phyloP scores from a whole-genome alignment of 179 eudicot genomes.

The Silene vulgaris region DNA sequence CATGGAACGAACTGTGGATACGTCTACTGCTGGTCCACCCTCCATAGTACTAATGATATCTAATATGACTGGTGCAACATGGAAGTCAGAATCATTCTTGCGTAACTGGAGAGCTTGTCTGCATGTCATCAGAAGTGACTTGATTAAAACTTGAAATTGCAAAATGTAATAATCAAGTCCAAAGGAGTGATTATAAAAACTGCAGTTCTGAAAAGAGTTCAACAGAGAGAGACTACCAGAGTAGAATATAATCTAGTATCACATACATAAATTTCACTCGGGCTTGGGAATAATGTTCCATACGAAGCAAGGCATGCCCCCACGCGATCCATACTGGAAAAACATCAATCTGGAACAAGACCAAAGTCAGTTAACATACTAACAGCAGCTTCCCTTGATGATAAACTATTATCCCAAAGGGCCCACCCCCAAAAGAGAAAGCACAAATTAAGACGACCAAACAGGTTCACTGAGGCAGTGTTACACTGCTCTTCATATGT shows the following conservation, averaged over 20 bases:
- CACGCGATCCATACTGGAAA: constrained; percentile 96
- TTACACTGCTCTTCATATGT: neutral
- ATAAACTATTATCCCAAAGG: neutral
- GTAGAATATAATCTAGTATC: constrained; percentile 11
- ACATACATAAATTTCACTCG: constrained; percentile 93
- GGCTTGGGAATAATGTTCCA: constrained; percentile 98
- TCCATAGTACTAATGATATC: constrained; percentile 85
- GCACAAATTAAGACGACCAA: constrained; percentile 2
- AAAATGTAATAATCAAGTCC: constrained; percentile 1
- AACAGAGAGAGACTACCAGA: neutral
- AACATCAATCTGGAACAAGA: constrained; percentile 65
- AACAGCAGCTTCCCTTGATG: neutral
- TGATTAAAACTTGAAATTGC: neutral
- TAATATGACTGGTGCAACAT: constrained; percentile 49
- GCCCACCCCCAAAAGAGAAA: neutral
- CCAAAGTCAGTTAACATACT: constrained; percentile 12
- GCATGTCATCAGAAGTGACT: constrained; percentile 29
- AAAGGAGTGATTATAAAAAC: constrained; percentile 2
- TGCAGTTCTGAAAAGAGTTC: neutral
- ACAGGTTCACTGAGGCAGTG: neutral
- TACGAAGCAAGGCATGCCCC: constrained; percentile 97
- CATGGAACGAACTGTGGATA: constrained; percentile 91
- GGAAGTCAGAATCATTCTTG: constrained; percentile 60
- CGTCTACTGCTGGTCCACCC: constrained; percentile 96
- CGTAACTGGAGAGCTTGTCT: constrained; percentile 96